Evolutionary conservation across 345 rosid species (phyloP).

Genomic region (Rhizophora apiculata): DNA sequence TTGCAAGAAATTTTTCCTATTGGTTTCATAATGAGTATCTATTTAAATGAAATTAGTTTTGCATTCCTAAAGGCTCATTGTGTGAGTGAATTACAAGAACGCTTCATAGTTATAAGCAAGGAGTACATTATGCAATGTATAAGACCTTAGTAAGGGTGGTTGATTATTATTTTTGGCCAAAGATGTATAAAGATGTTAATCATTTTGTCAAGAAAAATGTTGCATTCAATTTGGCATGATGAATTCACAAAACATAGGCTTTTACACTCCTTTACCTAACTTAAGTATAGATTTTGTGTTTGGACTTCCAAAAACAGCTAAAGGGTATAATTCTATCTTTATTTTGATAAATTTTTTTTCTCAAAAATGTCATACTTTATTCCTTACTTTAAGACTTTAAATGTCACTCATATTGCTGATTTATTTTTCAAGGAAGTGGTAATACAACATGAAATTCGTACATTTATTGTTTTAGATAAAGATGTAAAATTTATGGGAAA

Average conservation of each 20-base stretch:
- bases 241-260: not conserved
- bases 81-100: not conserved
- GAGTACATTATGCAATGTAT: not conserved
- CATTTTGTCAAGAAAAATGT: not conserved
- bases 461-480: no score
- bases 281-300: not conserved
- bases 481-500: no score
- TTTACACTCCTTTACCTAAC: not conserved
- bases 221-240: not conserved
- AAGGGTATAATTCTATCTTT: not conserved
- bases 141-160: not conserved
- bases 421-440: not conserved
- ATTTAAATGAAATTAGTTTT: not conserved
- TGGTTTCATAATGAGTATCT: constrained; percentile 3
- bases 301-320: not conserved
- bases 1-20: not conserved
- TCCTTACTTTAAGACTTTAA: not conserved
- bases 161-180: not conserved
- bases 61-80: constrained; percentile 1
- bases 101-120: not conserved
- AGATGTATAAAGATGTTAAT: not conserved
- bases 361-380: not conserved
- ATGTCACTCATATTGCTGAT: not conserved
- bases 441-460: no score
- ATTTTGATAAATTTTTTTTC: not conserved